These are phyloP conservation scores for Coemansia sp. DNA, from an alignment of 192 early-diverging fungal species.

Conservation along the genomic window DNA sequence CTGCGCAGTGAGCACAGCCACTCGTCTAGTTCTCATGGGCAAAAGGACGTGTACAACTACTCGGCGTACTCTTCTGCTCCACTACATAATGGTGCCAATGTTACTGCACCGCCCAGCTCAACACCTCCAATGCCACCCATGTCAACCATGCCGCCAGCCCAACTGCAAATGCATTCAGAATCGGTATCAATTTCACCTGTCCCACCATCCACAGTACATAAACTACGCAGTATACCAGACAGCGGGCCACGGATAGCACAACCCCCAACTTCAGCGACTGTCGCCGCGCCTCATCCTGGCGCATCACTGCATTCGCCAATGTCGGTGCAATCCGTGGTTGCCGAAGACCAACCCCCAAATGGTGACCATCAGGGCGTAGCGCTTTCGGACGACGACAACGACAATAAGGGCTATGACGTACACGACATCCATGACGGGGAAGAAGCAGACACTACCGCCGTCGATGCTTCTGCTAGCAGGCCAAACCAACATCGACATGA, in stretches of 20 bases:
- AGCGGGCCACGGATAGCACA: neutral
- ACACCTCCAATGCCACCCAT: neutral
- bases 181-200: conserved; percentile 22
- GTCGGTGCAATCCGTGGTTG: neutral
- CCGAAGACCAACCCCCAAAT: neutral
- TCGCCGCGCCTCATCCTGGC: neutral
- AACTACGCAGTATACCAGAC: neutral
- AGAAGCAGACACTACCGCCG: neutral
- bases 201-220: conserved; percentile 7
- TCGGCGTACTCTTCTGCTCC: neutral
- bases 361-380: conserved; percentile 8
- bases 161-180: neutral
- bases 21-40: neutral
- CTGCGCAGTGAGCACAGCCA: conserved; percentile 15
- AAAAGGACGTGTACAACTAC: neutral
- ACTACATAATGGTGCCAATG: neutral
- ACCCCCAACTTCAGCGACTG: neutral
- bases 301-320: neutral
- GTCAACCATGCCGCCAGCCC: neutral
- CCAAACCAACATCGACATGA: neutral
- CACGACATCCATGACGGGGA: neutral
- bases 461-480: neutral
- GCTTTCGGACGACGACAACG: conserved; percentile 12
- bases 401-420: neutral
- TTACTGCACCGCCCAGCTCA: neutral